Evolutionary conservation across 352 stramenopile species (phyloP).

Genomic region (Hyaloperonospora brassicae): DNA sequence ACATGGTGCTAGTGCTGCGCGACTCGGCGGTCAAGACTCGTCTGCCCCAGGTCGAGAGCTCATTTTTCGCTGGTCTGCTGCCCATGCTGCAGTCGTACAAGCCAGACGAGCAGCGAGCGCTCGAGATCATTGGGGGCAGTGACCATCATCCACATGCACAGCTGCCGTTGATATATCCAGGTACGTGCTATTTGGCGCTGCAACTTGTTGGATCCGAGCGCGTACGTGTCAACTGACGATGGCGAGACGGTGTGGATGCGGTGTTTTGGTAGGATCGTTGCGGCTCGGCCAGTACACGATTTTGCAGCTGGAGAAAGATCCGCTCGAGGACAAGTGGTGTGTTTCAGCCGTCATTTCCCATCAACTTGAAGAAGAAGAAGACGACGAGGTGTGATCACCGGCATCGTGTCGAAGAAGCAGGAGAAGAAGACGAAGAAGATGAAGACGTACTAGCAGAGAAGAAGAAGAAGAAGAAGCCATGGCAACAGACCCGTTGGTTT

Average conservation of each 20-base stretch:
- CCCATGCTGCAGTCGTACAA: constrained; percentile 29
- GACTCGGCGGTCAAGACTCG: constrained; percentile 35
- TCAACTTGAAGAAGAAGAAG: constrained; percentile 28
- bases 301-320: constrained; percentile 52
- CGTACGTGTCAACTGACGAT: not conserved
- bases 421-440: too few relatives aligned
- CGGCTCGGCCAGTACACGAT: constrained; percentile 65
- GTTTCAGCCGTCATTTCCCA: constrained; percentile 40
- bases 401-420: too few relatives aligned
- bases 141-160: constrained; percentile 37
- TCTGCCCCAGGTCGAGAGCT: constrained; percentile 35
- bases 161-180: constrained; percentile 53
- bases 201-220: not conserved
- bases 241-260: not conserved
- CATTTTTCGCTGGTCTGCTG: constrained; percentile 28
- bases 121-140: constrained; percentile 57
- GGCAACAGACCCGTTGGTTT: too few relatives aligned
- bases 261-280: constrained; percentile 39
- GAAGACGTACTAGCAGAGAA: too few relatives aligned
- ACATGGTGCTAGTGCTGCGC: constrained; percentile 60
- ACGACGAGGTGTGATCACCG: not conserved
- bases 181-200: constrained; percentile 17
- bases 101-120: constrained; percentile 16
- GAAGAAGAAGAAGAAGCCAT: too few relatives aligned
- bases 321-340: constrained; percentile 40